Evolutionary conservation across 2,329 filamentous ascomycete species (phyloP), one percentile per base, ranked within the genome.

Genomic region (Exophiala sideris): DNA sequence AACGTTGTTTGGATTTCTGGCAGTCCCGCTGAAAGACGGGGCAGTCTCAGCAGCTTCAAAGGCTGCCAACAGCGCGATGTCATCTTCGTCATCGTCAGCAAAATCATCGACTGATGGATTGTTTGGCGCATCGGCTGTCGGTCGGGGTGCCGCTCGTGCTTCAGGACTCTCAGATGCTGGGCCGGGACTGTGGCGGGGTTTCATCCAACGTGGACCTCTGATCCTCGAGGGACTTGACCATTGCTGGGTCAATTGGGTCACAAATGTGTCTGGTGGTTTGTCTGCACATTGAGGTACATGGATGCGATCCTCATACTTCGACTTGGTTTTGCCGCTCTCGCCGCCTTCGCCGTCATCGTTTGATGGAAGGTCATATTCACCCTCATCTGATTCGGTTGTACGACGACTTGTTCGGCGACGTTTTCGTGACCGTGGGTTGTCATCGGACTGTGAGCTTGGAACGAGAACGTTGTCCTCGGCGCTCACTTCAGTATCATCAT

Each of bases 21-120:
- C 34, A 16, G 21, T 57, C 60, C 11, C 62, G 62, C 40, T 61
- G 51, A 2, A 14, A 14, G 8, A 67, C 58, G 44, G 68, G 12
- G 32, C 18, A 39, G 16, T 35, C 3, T n/a, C 62, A 36, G 29
- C 80, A 1, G 84, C 83, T 47, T 83, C 84, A 65, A 91, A 91
- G 1, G 85, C 87, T 74, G 90, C 80, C 1, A 81, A 78, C 0
- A 84, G 79, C 45, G 82, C 78, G 3, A 85, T 65, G 54, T 65
- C 59, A 57, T 67, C 62, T n/a, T 61, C 58, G 24, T 59, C 57
- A 24, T 58, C 52, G 14, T 54, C 47, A 16, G 35, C 50, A 10
- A 33, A 41, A 6, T 32, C 32, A 41, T 33, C n/a, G 2, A 20
- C 18, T 29, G 40, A 20, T 36, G 35, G 14, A 36, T 8, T 29